Evolutionary conservation across 305 asterid genomes (phyloP), one percentile per base, ranked within the genome.

Genomic region (Plantago coronopus): DNA sequence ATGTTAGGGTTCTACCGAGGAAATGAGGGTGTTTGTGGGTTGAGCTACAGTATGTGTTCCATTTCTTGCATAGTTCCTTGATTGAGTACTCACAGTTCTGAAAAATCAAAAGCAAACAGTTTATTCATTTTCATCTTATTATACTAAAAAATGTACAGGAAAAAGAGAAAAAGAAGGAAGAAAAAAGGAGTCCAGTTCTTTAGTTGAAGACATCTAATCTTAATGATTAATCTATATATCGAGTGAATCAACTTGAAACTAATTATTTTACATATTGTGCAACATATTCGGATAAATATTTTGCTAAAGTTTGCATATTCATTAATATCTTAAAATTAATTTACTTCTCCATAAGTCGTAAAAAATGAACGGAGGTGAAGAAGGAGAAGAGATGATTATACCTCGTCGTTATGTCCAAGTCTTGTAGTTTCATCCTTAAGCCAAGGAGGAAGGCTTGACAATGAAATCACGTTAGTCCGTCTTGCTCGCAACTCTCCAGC

Each of bases 401-500:
- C 97, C 94, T 89, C 77, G 63, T 78, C 59, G 65, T 61, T 78
- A 65, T 48, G 69, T 66, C 58, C 72, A 16, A 72, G 75, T 71
- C 83, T 72, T 73, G 61, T 74, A 34, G 76, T 70, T 66, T 87
- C 94, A 43, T 80, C 81, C 63, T 75, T 83, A n/a, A 87, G 96
- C 97, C 97, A 90, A 59, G 79, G 73, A 62, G 97, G 97, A 63
- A 90, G 66, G 64, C 71, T 77, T 21, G 95, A 80, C 65, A 79
- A 63, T 27, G 82, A 60, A 44, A 78, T 61, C 48, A 70, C 80
- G 25, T 58, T 64, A 8, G 21, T 38, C 31, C 7, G 65, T 17
- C 49, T 60, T 7, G 23, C 45, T 61, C 40, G 72, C 62, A 76
- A 44, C 21, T 59, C 61, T 54, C 67, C 56, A 48, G 75, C 81